These are phyloP conservation scores for Amphirosellinia nigrospora DNA, from an alignment of 495 filamentous ascomycete species.

Conservation along the genomic window DNA sequence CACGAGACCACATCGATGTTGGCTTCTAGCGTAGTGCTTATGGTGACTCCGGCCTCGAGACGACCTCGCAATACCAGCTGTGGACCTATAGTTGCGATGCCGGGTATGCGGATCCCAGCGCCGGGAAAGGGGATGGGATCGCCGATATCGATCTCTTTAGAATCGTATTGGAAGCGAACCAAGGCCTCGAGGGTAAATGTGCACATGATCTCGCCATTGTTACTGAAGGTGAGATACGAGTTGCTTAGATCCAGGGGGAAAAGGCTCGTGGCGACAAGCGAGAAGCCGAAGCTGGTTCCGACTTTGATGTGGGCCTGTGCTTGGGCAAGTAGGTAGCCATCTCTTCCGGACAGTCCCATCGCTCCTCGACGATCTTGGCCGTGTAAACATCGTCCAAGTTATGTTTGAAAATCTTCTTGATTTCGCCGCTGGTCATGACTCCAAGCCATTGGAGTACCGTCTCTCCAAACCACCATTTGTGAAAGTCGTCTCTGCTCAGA, in stretches of 20 bases:
- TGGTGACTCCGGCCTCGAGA: conserved; percentile 27
- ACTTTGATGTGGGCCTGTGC: no score
- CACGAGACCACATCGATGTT: conserved; percentile 11
- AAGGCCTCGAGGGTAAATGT: conserved; percentile 36
- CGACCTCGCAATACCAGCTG: conserved; percentile 36
- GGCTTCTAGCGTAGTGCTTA: conserved; percentile 1
- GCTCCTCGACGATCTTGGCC: no score
- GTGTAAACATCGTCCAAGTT: no score
- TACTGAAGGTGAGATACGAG: conserved; percentile 40
- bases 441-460: no score
- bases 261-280: no score
- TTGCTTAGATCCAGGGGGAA: conserved; percentile 37
- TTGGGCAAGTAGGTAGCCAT: no score
- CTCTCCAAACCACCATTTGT: conserved; percentile 36
- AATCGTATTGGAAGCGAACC: conserved; percentile 18
- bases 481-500: conserved; percentile 35
- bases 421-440: no score
- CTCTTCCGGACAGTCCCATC: no score
- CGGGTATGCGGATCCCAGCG: conserved; percentile 43
- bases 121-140: conserved; percentile 26
- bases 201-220: conserved; percentile 35
- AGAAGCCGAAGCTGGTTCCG: no score
- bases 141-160: conserved; percentile 21
- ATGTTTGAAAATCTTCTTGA: no score
- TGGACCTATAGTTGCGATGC: conserved; percentile 45